phyloP scores from a whole-genome alignment of 768 basidiomycete species.

The Cubamyces lactineus region DNA sequence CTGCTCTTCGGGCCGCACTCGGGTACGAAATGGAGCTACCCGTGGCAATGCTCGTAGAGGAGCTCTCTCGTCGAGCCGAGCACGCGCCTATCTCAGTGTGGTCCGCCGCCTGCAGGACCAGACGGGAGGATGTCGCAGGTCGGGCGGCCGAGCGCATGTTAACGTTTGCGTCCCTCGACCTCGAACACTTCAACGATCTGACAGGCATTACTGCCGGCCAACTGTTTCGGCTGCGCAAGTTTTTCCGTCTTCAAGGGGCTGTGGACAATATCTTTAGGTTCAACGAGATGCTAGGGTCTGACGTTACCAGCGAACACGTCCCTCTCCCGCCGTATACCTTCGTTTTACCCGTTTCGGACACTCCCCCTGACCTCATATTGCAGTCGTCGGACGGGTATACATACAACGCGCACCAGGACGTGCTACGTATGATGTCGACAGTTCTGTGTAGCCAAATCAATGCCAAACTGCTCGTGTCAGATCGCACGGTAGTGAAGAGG shows the following conservation, averaged over 20 bases:
- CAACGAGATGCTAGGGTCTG: no score
- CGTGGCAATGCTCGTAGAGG: not conserved
- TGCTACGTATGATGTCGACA: no score
- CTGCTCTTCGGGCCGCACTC: conserved; percentile 7
- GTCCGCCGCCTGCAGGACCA: conserved; percentile 37
- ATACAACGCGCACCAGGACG: no score
- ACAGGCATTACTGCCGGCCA: conserved; percentile 11
- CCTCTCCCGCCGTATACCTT: no score
- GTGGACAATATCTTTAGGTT: no score
- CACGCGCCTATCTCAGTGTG: conserved; percentile 31
- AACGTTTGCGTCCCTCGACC: not conserved
- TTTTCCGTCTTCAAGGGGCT: not conserved
- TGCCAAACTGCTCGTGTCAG: no score
- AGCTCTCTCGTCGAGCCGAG: not conserved
- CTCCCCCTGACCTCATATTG: no score
- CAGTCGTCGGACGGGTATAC: no score
- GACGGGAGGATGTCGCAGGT: conserved; percentile 34
- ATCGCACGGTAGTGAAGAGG: no score
- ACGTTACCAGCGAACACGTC: no score
- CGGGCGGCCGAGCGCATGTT: not conserved
- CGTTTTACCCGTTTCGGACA: no score
- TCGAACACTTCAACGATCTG: not conserved
- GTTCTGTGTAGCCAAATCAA: no score
- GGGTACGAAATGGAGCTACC: conserved; percentile 18
- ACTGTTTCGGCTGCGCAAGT: conserved; percentile 13